Evolutionary conservation across 805 yeast genomes (phyloP).

Genomic region (Kodamaea neixiangensis): DNA sequence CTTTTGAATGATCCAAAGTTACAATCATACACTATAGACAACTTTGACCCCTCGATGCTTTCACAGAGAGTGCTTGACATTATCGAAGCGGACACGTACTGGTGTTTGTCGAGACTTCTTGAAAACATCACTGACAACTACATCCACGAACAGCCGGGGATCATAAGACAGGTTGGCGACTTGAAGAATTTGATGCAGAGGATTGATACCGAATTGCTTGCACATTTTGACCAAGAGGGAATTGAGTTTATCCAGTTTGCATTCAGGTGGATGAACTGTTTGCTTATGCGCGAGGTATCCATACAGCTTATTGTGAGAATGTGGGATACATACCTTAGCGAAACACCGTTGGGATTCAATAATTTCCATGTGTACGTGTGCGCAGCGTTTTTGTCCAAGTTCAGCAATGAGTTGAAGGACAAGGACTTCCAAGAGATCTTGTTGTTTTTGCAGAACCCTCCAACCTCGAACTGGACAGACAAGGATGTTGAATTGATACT

Average conservation of each 20-base stretch:
- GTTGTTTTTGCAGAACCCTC: conserved; percentile 87
- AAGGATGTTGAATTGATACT: conserved; percentile 87
- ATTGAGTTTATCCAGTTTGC: conserved; percentile 95
- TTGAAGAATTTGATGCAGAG: conserved; percentile 74
- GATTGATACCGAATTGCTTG: conserved; percentile 71
- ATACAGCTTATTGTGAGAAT: conserved; percentile 79
- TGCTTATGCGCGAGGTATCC: conserved; percentile 89
- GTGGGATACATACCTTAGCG: conserved; percentile 95
- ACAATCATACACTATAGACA: conserved; percentile 43
- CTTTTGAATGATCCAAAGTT: conserved; percentile 29
- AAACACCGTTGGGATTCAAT: conserved; percentile 76
- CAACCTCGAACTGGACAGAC: conserved; percentile 83
- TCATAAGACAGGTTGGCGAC: conserved; percentile 84
- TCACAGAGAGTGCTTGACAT: conserved; percentile 61
- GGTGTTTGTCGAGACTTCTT: conserved; percentile 89
- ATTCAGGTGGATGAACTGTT: conserved; percentile 98
- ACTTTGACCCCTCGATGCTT: conserved; percentile 61
- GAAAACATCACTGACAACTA: conserved; percentile 97
- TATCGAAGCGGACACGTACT: conserved; percentile 93
- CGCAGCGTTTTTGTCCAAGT: conserved; percentile 91
- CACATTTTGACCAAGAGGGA: conserved; percentile 76
- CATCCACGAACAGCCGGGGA: conserved; percentile 98
- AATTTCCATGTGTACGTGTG: conserved; percentile 96
- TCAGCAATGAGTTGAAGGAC: conserved; percentile 72
- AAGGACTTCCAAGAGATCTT: conserved; percentile 96